phyloP scores from a whole-genome alignment of 495 filamentous ascomycete species.

The Aspergillus ellipticus region DNA sequence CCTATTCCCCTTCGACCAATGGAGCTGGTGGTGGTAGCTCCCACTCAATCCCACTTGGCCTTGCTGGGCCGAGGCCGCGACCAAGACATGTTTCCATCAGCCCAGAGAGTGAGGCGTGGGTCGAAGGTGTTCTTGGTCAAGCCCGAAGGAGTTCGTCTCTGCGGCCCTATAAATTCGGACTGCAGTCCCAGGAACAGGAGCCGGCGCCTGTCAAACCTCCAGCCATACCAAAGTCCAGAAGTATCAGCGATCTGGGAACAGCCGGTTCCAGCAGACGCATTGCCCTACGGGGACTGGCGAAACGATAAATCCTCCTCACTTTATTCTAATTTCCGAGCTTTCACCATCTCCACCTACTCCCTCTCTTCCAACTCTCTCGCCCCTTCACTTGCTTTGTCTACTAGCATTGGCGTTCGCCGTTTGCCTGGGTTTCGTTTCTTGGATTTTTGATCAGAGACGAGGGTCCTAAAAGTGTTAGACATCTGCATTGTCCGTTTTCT shows the following conservation, averaged over 20 bases:
- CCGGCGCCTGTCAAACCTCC: not conserved
- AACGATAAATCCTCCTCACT: slow-evolving; percentile 11
- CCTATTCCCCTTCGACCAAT: slow-evolving; percentile 17
- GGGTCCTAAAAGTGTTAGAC: slow-evolving; percentile 5
- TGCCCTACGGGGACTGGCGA: slow-evolving; percentile 33
- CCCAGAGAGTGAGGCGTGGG: slow-evolving; percentile 52
- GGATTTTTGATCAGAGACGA: not conserved
- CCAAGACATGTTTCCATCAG: slow-evolving; percentile 44
- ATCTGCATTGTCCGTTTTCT: slow-evolving; percentile 1
- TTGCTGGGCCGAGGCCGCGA: slow-evolving; percentile 47
- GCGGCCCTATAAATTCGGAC: slow-evolving; percentile 18
- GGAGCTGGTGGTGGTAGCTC: slow-evolving; percentile 8
- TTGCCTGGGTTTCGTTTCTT: slow-evolving; percentile 4
- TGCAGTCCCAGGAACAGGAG: slow-evolving; percentile 16
- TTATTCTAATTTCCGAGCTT: not conserved
- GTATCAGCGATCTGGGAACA: slow-evolving; percentile 40
- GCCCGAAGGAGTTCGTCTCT: slow-evolving; percentile 38
- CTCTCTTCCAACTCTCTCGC: not conserved
- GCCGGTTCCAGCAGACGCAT: slow-evolving; percentile 37
- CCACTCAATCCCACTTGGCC: slow-evolving; percentile 39
- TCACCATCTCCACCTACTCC: not conserved
- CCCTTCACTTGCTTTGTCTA: slow-evolving; percentile 8
- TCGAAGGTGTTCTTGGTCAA: slow-evolving; percentile 43
- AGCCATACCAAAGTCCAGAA: slow-evolving; percentile 33
- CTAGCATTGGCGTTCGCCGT: slow-evolving; percentile 19